Evolutionary conservation across 208 protist species (phyloP).

Genomic region (Crithidia fasciculata): DNA sequence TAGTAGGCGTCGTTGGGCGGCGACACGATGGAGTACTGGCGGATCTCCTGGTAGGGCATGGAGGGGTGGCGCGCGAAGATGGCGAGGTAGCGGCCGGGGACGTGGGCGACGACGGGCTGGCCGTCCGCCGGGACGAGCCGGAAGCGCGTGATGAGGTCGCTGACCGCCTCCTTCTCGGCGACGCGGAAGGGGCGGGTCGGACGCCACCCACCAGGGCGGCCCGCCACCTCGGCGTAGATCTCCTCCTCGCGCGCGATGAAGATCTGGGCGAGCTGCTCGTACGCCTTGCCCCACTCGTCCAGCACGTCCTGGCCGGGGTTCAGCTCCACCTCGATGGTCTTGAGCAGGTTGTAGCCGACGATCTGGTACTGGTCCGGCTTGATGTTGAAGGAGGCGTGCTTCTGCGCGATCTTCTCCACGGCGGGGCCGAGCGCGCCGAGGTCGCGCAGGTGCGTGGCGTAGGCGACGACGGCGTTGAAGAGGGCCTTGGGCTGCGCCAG

Average conservation of each 20-base stretch:
- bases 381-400: constrained; percentile 51
- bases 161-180: constrained; percentile 42
- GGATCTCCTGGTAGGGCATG: constrained; percentile 49
- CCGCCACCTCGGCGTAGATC: constrained; percentile 42
- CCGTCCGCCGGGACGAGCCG: constrained; percentile 37
- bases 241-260: constrained; percentile 45
- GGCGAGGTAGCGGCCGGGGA: constrained; percentile 42
- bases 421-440: constrained; percentile 38
- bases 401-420: constrained; percentile 53
- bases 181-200: constrained; percentile 39
- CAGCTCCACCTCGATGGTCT: constrained; percentile 50
- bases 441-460: constrained; percentile 49
- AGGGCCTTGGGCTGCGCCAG: constrained; percentile 48
- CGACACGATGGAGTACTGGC: constrained; percentile 48
- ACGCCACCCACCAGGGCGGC: constrained; percentile 31
- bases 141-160: constrained; percentile 45
- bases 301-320: constrained; percentile 45
- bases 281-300: constrained; percentile 52
- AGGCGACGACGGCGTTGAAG: constrained; percentile 50
- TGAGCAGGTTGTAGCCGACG: constrained; percentile 52
- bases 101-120: constrained; percentile 29
- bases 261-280: constrained; percentile 49
- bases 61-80: constrained; percentile 43
- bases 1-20: constrained; percentile 38
- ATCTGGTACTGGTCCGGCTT: constrained; percentile 46